Conservation (phyloP, 805 yeast species). For the Candida arabinofermentans region DNA sequence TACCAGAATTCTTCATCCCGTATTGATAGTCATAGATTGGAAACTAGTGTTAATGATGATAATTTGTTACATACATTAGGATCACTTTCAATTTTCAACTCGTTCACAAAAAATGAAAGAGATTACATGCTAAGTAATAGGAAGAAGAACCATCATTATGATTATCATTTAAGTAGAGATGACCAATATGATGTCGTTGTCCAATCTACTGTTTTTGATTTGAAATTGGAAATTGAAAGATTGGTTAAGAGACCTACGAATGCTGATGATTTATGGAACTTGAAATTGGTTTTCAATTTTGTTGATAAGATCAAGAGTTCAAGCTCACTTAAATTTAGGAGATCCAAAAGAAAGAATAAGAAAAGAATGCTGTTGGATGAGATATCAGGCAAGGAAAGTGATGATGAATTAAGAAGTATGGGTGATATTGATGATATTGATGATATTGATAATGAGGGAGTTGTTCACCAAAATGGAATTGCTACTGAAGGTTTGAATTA, state of each 20-base stretch:
- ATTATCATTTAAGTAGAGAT: conserved; percentile 6
- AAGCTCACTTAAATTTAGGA: background rate
- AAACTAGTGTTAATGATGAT: background rate
- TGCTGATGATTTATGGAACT: conserved; percentile 60
- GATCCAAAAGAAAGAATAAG: background rate
- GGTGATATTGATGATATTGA: conserved; percentile 5
- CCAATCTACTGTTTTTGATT: conserved; percentile 48
- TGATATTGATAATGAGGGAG: background rate
- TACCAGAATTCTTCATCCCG: conserved; percentile 30
- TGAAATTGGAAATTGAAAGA: conserved; percentile 46
- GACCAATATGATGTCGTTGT: conserved; percentile 11
- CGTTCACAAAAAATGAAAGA: conserved; percentile 6
- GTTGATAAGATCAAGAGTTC: conserved; percentile 36
- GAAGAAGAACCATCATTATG: conserved; percentile 7
- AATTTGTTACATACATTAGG: conserved; percentile 7
- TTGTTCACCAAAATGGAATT: background rate
- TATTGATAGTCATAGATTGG: conserved; percentile 1
- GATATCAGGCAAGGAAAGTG: background rate
- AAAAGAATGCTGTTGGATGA: conserved; percentile 9
- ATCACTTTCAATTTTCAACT: conserved; percentile 16
- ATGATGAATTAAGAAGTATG: background rate
- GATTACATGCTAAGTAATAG: background rate
- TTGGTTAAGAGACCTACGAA: conserved; percentile 39
- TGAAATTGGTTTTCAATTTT: conserved; percentile 57
- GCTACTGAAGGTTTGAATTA: conserved; percentile 35